Evolutionary conservation across 208 protist species (phyloP).

Genomic region (Strigomonas culicis): DNA sequence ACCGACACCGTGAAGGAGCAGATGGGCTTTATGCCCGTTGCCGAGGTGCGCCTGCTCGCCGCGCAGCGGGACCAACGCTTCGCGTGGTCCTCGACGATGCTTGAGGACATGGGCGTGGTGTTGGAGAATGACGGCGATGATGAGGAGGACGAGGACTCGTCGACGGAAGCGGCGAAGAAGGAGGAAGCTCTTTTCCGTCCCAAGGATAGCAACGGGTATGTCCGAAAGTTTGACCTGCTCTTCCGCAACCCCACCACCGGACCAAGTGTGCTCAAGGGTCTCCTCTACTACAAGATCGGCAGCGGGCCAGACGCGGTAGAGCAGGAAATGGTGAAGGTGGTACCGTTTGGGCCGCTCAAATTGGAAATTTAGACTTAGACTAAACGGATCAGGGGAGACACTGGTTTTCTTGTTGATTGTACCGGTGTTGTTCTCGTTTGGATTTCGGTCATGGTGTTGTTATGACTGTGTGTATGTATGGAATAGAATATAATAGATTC

Average conservation of each 20-base stretch:
- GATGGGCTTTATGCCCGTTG: background rate
- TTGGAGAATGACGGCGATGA: background rate
- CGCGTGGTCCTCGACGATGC: background rate
- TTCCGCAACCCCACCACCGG: slow-evolving; percentile 56
- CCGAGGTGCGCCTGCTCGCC: background rate
- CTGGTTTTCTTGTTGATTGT: too few species aligned
- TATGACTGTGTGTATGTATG: slow-evolving; percentile 1
- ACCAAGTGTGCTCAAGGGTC: slow-evolving; percentile 65
- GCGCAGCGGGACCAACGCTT: background rate
- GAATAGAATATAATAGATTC: slow-evolving; percentile 6
- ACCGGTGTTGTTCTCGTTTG: too few species aligned
- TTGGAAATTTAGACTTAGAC: slow-evolving; percentile 25
- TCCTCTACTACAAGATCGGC: slow-evolving; percentile 70
- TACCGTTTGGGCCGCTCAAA: slow-evolving; percentile 61
- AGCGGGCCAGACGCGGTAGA: slow-evolving; percentile 18
- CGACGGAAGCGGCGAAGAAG: background rate
- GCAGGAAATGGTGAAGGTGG: slow-evolving; percentile 38
- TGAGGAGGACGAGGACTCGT: background rate
- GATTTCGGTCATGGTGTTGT: background rate
- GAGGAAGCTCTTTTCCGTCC: background rate
- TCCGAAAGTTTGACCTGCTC: slow-evolving; percentile 45
- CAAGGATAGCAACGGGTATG: background rate
- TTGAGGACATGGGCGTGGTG: too few species aligned
- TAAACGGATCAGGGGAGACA: too few species aligned
- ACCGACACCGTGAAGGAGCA: background rate